These are phyloP conservation scores for Sugiyamaella grinbergsii DNA, from an alignment of 1,139 yeast species.

Conservation along the genomic window DNA sequence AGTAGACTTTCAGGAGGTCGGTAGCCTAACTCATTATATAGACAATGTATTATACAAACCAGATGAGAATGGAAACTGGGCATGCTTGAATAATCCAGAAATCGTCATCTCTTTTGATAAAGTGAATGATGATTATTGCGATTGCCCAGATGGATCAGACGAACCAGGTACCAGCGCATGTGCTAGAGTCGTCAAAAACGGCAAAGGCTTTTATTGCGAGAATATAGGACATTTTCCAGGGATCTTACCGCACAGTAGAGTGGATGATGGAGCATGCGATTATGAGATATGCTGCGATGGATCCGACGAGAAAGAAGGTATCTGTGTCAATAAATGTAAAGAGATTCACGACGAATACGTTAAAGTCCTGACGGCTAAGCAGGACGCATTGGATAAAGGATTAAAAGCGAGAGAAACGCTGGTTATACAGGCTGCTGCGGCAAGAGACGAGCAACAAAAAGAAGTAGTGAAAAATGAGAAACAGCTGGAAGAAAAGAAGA, in stretches of 20 bases:
- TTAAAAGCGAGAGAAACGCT: conserved; percentile 42
- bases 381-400: conserved; percentile 43
- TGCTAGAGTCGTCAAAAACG: conserved; percentile 41
- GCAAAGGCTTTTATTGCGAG: conserved; percentile 62
- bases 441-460: conserved; percentile 35
- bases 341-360: conserved; percentile 49
- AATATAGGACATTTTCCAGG: conserved; percentile 64
- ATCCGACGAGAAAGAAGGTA: conserved; percentile 67
- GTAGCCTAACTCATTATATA: conserved; percentile 4
- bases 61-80: conserved; percentile 56
- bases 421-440: conserved; percentile 35
- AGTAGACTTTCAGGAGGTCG: not conserved
- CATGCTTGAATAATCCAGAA: conserved; percentile 66
- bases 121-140: conserved; percentile 88
- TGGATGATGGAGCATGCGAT: conserved; percentile 93
- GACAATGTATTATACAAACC: conserved; percentile 55
- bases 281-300: conserved; percentile 93
- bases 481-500: conserved; percentile 27
- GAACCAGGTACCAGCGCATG: conserved; percentile 97
- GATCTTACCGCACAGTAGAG: conserved; percentile 52
- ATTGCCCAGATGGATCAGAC: conserved; percentile 97
- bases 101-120: conserved; percentile 60
- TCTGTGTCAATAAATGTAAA: conserved; percentile 49
- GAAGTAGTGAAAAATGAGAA: conserved; percentile 31
- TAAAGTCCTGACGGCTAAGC: conserved; percentile 38